These are phyloP conservation scores for Phytophthora citrophthora DNA, from an alignment of 352 stramenopile genomes.

Conservation along the genomic window DNA sequence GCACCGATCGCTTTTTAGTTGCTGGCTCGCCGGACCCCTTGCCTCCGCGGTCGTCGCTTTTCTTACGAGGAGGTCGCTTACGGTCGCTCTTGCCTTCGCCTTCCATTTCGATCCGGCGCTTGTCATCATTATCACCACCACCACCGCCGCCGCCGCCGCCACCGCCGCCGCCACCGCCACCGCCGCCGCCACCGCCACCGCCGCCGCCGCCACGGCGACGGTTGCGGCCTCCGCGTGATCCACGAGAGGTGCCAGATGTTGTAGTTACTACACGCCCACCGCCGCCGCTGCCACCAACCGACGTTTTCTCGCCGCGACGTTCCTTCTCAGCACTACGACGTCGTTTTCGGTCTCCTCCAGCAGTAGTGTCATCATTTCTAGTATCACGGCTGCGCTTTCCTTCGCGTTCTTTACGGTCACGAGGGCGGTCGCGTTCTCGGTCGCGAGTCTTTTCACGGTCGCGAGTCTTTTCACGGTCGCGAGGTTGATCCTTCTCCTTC, in stretches of 20 bases:
- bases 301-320: conserved; percentile 23
- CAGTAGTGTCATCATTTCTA: conserved; percentile 22
- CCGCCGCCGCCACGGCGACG: conserved; percentile 43
- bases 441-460: conserved; percentile 40
- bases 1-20: conserved; percentile 83
- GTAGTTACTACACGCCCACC: conserved; percentile 61
- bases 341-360: conserved; percentile 35
- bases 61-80: conserved; percentile 41
- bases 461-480: conserved; percentile 8
- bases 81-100: conserved; percentile 32
- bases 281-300: conserved; percentile 18
- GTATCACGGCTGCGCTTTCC: conserved; percentile 46
- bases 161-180: conserved; percentile 34
- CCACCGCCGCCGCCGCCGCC: conserved; percentile 38
- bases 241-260: conserved; percentile 37
- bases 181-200: conserved; percentile 32
- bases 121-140: conserved; percentile 35
- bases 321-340: conserved; percentile 37
- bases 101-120: conserved; percentile 67
- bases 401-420: conserved; percentile 46
- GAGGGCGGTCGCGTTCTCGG: conserved; percentile 33
- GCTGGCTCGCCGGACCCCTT: conserved; percentile 64
- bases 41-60: conserved; percentile 50
- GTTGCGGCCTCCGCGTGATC: conserved; percentile 37
- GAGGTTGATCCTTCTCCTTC: conserved; percentile 19